A percentile compares a stretch with the other conserved stretches of the same genome.
phyloP scores from a whole-genome alignment of 257 asterid genomes.

The Henckelia pumila region DNA sequence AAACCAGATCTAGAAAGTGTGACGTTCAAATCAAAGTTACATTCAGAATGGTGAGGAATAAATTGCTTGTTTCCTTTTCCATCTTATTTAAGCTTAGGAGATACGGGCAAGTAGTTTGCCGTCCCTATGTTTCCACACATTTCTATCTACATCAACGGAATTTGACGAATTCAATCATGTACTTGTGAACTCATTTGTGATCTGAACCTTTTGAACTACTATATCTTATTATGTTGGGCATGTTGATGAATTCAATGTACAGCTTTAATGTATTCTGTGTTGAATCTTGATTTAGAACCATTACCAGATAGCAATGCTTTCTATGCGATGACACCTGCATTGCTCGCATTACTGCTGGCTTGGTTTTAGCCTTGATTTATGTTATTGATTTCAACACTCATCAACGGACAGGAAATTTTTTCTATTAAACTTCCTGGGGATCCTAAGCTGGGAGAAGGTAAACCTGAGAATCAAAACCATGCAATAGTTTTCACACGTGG shows the following conservation, averaged over 20 bases:
- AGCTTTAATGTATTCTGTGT: background rate
- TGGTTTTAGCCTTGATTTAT: conserved; percentile 5
- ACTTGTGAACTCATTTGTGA: background rate
- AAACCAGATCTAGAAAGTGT: too few species aligned
- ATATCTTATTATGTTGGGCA: background rate
- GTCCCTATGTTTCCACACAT: background rate
- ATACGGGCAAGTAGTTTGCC: background rate
- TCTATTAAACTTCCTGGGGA: conserved; percentile 97
- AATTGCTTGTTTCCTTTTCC: background rate
- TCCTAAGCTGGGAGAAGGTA: conserved; percentile 99
- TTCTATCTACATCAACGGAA: background rate
- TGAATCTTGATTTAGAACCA: conserved; percentile 13
- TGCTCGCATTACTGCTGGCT: background rate
- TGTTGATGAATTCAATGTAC: background rate
- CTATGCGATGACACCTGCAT: background rate
- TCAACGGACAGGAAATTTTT: conserved; percentile 68
- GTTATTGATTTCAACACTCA: conserved; percentile 21
- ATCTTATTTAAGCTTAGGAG: background rate
- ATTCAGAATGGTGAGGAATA: background rate
- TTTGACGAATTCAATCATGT: background rate
- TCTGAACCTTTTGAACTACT: background rate
- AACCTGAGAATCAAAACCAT: conserved; percentile 97
- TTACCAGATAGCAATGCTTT: background rate
- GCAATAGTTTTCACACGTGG: conserved; percentile 97
- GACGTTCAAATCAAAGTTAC: background rate